These are phyloP conservation scores for Trichosphaerium sp. DNA, from an alignment of 78 protist species.

Conservation along the genomic window DNA sequence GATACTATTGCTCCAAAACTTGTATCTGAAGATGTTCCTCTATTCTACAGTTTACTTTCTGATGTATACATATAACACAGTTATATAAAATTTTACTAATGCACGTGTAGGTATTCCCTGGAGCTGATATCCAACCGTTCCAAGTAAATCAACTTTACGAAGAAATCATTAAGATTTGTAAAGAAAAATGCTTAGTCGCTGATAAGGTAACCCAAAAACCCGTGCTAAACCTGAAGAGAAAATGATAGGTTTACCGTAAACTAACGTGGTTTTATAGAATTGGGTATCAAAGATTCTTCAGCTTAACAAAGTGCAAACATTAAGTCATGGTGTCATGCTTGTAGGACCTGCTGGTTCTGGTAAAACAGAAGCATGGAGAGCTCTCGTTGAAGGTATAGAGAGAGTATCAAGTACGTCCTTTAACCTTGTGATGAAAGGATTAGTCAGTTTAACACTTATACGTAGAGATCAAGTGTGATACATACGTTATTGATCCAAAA, in stretches of 20 bases:
- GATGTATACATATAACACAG: no score
- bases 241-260: no score
- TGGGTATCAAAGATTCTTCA: constrained; percentile 86
- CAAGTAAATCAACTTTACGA: constrained; percentile 9
- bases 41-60: constrained; percentile 57
- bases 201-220: no score
- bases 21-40: constrained; percentile 81
- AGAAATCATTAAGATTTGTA: constrained; percentile 16
- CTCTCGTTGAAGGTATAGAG: constrained; percentile 67
- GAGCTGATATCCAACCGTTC: constrained; percentile 15
- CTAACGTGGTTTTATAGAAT: no score
- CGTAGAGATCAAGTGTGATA: constrained; percentile 11
- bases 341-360: constrained; percentile 93
- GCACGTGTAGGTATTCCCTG: no score
- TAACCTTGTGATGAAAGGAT: not conserved
- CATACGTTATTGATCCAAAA: constrained; percentile 91
- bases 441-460: not conserved
- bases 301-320: constrained; percentile 68
- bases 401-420: constrained; percentile 24
- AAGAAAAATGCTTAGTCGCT: constrained; percentile 15
- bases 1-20: constrained; percentile 87
- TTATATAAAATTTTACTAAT: no score
- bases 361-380: constrained; percentile 81
- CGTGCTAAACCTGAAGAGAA: no score
- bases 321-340: constrained; percentile 91